Base-by-base conservation (phyloP, 2,329 filamentous ascomycete genomes). In the Alternaria gansuensis region DNA sequence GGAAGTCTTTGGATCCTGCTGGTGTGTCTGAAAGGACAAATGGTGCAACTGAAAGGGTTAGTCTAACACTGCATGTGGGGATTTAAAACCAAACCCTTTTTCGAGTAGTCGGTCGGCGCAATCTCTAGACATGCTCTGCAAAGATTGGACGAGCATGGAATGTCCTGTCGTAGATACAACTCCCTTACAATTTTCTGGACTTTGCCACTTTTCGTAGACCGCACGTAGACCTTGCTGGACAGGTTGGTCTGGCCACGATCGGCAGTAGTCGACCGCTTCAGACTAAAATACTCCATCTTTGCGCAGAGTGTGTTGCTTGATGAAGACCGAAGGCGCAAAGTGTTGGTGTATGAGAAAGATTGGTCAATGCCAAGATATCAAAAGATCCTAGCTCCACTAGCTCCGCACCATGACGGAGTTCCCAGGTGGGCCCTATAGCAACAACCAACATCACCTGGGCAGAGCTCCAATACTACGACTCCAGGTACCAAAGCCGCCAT, bases 161-260 rank as follows among this genome's bases (percentile, higher is more conserved):
- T 98, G 77, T 99, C 95, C 80, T 94, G 91, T 78, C 95, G 88
- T 62, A 99, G 84, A 79, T 99, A 99, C 64, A 98, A 85, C 82
- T 99, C 95, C 72, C 93, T 88, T 67, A 99, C 95, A 74, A 99
- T 96, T 84, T 99, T 99, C 79, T 98, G 95, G 60, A 98, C 94
- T 82, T 97, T 97, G 79, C 95, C 95, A 78, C 88, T 95, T 79
- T 92, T 93, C 46, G 94, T 96, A 26, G 95, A 97, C 60, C 95
- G 87, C 64, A 99, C 91, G 75, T 96, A 99, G 71, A 96, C 88
- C 81, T 98, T 99, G 85, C 90, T 97, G 31, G 93, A 94, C 65
- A 98, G 90, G 74, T 90, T 96, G 45, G 89, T 83, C 29, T 88
- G 84, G 55, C 82, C 79, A 5, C 82, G 81, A 62, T 87, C 84